These are phyloP conservation scores for Penicillium alfredii DNA, from an alignment of 495 filamentous ascomycete species.

Conservation along the genomic window DNA sequence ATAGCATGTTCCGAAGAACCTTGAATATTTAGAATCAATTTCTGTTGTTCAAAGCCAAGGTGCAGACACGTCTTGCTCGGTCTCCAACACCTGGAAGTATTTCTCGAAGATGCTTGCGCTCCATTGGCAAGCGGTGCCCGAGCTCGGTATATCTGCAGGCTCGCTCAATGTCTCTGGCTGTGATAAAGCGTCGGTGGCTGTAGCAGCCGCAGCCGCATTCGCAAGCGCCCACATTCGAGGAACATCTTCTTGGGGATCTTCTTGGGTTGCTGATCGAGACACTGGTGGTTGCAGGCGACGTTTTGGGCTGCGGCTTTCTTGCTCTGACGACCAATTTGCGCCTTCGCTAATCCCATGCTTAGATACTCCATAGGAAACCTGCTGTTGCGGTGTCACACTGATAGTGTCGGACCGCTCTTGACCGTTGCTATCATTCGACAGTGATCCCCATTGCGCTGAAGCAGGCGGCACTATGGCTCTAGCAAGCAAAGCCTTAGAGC, in stretches of 20 bases:
- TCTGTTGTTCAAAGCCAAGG: no score
- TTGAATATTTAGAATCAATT: no score
- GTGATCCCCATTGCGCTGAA: background rate
- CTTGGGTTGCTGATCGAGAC: no score
- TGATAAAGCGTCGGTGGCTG: no score
- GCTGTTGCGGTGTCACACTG: no score
- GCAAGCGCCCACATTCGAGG: background rate
- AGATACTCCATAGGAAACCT: no score
- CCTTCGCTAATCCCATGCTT: background rate
- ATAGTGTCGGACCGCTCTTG: no score
- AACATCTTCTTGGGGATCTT: no score
- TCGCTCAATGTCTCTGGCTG: background rate
- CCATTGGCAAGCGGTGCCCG: conserved; percentile 19
- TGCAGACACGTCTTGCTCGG: no score
- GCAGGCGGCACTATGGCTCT: conserved; percentile 1
- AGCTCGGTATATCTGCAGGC: conserved; percentile 6
- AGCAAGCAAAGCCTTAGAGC: conserved; percentile 6
- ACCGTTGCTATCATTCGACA: background rate
- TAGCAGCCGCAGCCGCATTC: background rate
- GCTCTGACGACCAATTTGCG: background rate
- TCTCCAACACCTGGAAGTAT: conserved; percentile 10
- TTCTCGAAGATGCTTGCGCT: conserved; percentile 11
- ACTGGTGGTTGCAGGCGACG: background rate
- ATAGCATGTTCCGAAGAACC: no score
- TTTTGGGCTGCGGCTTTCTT: no score